Conservation (phyloP, 2,329 filamentous ascomycete genomes). For the Mariannaea elegans region DNA sequence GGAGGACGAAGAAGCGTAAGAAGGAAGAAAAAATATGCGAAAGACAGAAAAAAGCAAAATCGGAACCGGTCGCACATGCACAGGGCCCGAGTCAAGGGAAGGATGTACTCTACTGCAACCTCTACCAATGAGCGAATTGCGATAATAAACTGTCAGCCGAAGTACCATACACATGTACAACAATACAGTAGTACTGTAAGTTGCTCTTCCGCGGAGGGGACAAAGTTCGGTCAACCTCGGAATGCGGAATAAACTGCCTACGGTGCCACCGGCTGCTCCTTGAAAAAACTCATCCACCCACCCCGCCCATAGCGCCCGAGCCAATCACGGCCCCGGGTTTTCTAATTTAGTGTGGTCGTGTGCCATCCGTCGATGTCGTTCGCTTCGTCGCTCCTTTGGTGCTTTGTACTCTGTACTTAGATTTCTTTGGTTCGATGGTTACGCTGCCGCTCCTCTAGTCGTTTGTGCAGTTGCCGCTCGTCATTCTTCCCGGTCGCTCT, state of each 20-base stretch:
- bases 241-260: constrained; percentile 24
- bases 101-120: constrained; percentile 9
- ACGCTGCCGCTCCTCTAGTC: too few species aligned
- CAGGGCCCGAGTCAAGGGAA: constrained; percentile 1
- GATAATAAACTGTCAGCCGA: constrained; percentile 33
- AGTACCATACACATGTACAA: not conserved
- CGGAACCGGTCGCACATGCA: not conserved
- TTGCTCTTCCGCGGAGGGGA: constrained; percentile 13
- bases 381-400: not conserved
- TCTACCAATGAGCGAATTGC: constrained; percentile 38
- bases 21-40: constrained; percentile 1
- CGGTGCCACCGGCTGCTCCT: constrained; percentile 7
- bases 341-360: constrained; percentile 35
- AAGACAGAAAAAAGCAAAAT: constrained; percentile 5
- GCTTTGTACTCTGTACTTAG: too few species aligned
- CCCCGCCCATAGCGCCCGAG: constrained; percentile 4
- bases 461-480: not conserved
- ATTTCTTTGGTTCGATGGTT: too few species aligned
- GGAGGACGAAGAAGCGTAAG: constrained; percentile 13
- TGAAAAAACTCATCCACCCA: constrained; percentile 12
- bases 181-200: too few species aligned
- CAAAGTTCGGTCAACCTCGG: constrained; percentile 38
- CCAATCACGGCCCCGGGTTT: constrained; percentile 42
- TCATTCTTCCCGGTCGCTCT: not conserved
- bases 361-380: constrained; percentile 2